Evolutionary conservation across 1,284 basidiomycete species (phyloP).

Genomic region (Ustilago bromivora): DNA sequence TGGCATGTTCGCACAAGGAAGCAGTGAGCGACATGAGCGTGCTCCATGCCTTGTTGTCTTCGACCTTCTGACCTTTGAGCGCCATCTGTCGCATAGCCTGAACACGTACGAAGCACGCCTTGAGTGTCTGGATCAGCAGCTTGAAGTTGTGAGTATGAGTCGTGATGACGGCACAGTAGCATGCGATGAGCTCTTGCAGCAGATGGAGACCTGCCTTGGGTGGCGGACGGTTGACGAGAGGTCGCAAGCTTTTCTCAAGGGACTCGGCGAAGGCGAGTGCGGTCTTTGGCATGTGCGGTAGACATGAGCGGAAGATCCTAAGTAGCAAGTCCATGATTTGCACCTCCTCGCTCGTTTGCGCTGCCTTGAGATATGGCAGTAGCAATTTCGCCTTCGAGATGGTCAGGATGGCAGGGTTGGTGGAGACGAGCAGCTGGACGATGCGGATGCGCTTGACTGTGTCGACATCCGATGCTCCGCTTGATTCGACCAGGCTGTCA

Average conservation of each 20-base stretch:
- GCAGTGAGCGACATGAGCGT: constrained; percentile 60
- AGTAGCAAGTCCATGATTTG: constrained; percentile 72
- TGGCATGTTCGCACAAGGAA: constrained; percentile 85
- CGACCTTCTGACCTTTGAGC: constrained; percentile 36
- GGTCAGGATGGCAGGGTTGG: constrained; percentile 84
- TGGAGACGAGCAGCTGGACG: constrained; percentile 82
- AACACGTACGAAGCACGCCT: constrained; percentile 48
- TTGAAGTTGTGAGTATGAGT: constrained; percentile 86
- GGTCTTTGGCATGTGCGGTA: constrained; percentile 78
- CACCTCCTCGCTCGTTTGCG: constrained; percentile 83
- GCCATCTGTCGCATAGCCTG: constrained; percentile 40
- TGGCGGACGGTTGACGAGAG: constrained; percentile 81
- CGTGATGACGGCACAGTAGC: constrained; percentile 86
- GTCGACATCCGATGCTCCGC: constrained; percentile 74
- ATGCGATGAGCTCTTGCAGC: constrained; percentile 86
- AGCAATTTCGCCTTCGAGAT: constrained; percentile 82
- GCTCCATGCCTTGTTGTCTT: constrained; percentile 46
- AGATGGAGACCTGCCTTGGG: constrained; percentile 45
- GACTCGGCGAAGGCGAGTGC: constrained; percentile 80
- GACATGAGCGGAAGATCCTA: constrained; percentile 84
- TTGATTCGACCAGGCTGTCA: constrained; percentile 85
- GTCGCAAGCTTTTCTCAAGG: constrained; percentile 82
- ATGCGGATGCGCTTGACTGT: constrained; percentile 76
- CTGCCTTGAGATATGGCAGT: constrained; percentile 86
- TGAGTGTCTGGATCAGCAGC: constrained; percentile 77